Evolutionary conservation across 108 stramenopile species (phyloP).

Genomic region (Cylindrotheca closterium): DNA sequence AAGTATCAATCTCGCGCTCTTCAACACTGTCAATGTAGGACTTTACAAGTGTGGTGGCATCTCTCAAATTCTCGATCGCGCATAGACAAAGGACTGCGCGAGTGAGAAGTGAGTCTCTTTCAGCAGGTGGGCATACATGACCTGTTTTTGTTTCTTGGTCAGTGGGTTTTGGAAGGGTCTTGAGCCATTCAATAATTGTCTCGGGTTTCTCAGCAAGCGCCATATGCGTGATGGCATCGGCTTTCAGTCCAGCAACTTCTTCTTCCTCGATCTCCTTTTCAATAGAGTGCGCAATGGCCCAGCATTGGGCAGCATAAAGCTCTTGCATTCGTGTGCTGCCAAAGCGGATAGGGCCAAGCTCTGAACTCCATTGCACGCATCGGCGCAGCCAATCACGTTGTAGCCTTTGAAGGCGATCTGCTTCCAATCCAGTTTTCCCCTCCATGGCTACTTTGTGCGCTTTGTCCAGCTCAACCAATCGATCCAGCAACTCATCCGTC

Average conservation of each 20-base stretch:
- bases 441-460: constrained; percentile 66
- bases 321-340: constrained; percentile 64
- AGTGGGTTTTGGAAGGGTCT: constrained; percentile 68
- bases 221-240: constrained; percentile 78
- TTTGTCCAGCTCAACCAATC: constrained; percentile 48
- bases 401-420: constrained; percentile 62
- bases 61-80: constrained; percentile 77
- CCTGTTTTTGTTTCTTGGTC: constrained; percentile 60
- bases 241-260: constrained; percentile 50
- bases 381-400: constrained; percentile 73
- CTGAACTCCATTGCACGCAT: constrained; percentile 67
- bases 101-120: constrained; percentile 81
- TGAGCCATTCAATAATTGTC: constrained; percentile 58
- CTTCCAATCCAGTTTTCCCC: constrained; percentile 42
- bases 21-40: constrained; percentile 61
- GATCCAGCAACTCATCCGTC: constrained; percentile 54
- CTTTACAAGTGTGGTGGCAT: constrained; percentile 57
- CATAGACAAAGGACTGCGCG: constrained; percentile 63
- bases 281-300: constrained; percentile 49
- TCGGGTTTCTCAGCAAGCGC: constrained; percentile 69
- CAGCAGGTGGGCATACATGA: constrained; percentile 73
- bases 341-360: constrained; percentile 58
- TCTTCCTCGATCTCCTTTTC: constrained; percentile 38
- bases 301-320: constrained; percentile 65
- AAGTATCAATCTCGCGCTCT: constrained; percentile 48